Conservation (phyloP, 352 stramenopile genomes). For the Globisporangium emineosum region DNA sequence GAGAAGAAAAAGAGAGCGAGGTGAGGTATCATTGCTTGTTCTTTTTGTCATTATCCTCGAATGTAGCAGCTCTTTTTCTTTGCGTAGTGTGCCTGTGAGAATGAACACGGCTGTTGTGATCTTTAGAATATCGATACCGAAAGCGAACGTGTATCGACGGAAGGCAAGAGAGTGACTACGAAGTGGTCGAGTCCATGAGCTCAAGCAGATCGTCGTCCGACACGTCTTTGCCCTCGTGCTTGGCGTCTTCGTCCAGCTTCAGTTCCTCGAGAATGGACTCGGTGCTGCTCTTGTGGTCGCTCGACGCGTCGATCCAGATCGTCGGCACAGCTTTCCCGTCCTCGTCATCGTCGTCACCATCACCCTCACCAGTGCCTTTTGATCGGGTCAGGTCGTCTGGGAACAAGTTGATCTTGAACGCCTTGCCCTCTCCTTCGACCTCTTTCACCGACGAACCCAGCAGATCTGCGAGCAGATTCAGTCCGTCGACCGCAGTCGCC, state of each 20-base stretch:
- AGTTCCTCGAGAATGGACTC: constrained; percentile 59
- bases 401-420: constrained; percentile 81
- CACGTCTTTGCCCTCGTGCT: constrained; percentile 40
- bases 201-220: constrained; percentile 76
- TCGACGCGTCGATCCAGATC: constrained; percentile 80
- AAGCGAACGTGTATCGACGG: not conserved
- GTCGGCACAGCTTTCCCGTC: constrained; percentile 63
- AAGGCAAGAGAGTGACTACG: not conserved
- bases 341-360: constrained; percentile 46
- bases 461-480: constrained; percentile 85
- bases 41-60: constrained; percentile 7
- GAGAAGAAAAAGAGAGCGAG: not conserved
- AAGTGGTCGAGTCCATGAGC: constrained; percentile 81
- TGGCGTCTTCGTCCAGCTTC: constrained; percentile 47
- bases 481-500: constrained; percentile 69
- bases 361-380: constrained; percentile 35
- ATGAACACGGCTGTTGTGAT: not conserved
- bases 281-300: constrained; percentile 58
- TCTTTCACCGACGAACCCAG: constrained; percentile 60
- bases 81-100: not conserved
- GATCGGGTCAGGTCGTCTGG: constrained; percentile 38
- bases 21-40: not conserved
- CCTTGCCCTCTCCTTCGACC: constrained; percentile 45
- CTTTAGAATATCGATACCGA: not conserved
- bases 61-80: constrained; percentile 13